A percentile compares a stretch with the other conserved stretches of the same genome.
Conservation (phyloP, 1,284 basidiomycete genomes). For the Puccinia hordei region DNA sequence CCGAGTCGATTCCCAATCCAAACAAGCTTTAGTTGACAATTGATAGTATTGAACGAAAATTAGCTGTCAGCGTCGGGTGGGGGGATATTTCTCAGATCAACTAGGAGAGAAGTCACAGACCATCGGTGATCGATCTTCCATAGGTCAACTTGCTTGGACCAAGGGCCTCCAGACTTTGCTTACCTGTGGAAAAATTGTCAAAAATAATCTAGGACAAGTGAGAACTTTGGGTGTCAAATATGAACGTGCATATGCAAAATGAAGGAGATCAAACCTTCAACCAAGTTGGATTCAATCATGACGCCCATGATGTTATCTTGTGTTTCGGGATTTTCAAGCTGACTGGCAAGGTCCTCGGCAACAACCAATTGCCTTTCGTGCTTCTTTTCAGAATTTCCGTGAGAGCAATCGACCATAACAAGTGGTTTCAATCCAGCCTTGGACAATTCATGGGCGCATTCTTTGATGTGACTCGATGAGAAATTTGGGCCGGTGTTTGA, state of each 20-base stretch:
- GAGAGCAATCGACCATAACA: conserved; percentile 94
- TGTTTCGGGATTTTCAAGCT: conserved; percentile 65
- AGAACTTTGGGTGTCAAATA: neutral
- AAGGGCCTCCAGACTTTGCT: conserved; percentile 41
- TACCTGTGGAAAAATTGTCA: neutral
- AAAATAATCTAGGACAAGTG: neutral
- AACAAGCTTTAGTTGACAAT: conserved; percentile 65
- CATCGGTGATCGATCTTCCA: conserved; percentile 82
- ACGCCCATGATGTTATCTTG: conserved; percentile 83
- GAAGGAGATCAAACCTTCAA: conserved; percentile 67
- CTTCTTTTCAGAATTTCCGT: conserved; percentile 68
- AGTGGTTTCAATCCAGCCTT: conserved; percentile 77
- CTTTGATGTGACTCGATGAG: conserved; percentile 72
- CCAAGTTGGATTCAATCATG: conserved; percentile 94
- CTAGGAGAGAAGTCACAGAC: neutral
- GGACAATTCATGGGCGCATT: conserved; percentile 70
- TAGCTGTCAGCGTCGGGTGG: conserved; percentile 51
- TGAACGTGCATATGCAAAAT: neutral
- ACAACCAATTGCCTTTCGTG: conserved; percentile 66
- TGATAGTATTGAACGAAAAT: conserved; percentile 49
- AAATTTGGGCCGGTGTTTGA: conserved; percentile 86
- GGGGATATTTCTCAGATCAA: neutral
- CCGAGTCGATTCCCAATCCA: conserved; percentile 84
- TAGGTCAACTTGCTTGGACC: conserved; percentile 66
- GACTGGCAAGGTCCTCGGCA: conserved; percentile 62